These are phyloP conservation scores for Geotrichum aggregatum DNA, from an alignment of 1,139 yeast species.

Conservation along the genomic window DNA sequence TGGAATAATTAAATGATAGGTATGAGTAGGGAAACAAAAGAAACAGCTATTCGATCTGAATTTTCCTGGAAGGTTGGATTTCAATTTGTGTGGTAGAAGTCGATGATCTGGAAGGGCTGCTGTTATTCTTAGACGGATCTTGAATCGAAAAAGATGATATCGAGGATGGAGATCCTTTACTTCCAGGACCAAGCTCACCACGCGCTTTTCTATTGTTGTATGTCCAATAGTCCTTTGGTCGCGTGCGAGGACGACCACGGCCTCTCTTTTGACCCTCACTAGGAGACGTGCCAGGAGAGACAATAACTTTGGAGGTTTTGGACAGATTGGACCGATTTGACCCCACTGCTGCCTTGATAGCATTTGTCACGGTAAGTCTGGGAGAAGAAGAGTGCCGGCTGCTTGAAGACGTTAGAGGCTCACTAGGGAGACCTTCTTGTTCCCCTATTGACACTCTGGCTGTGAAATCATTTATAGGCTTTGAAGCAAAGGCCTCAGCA, in stretches of 20 bases:
- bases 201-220: slow-evolving; percentile 12
- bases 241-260: slow-evolving; percentile 15
- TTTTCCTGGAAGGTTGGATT: neutral
- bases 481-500: neutral
- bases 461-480: neutral
- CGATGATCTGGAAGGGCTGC: neutral
- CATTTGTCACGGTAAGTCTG: slow-evolving; percentile 13
- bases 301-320: neutral
- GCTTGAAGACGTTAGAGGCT: neutral
- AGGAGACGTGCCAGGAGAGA: slow-evolving; percentile 1
- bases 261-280: slow-evolving; percentile 7
- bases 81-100: neutral
- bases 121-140: neutral
- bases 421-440: neutral
- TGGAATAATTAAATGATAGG: neutral
- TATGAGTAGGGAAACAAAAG: neutral
- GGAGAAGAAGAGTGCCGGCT: slow-evolving; percentile 7
- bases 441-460: neutral
- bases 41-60: neutral
- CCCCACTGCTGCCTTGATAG: slow-evolving; percentile 15
- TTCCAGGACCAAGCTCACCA: slow-evolving; percentile 14
- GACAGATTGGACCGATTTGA: neutral
- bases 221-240: slow-evolving; percentile 15
- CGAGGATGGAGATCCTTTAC: neutral
- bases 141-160: neutral